phyloP scores from a whole-genome alignment of 2,329 filamentous ascomycete genomes.

The Alternaria angustiovoidea region DNA sequence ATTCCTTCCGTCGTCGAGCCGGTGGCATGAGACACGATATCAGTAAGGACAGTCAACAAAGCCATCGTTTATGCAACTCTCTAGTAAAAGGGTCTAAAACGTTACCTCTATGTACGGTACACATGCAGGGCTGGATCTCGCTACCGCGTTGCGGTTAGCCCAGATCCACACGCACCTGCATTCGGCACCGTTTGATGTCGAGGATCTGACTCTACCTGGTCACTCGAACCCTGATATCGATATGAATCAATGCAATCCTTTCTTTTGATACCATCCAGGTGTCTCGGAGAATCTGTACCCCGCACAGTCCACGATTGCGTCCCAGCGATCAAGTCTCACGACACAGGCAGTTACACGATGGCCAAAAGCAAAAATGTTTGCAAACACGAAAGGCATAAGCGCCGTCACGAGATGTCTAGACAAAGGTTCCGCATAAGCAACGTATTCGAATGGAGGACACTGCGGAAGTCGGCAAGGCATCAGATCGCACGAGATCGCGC shows the following conservation, averaged over 20 bases:
- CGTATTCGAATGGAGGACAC: conserved; percentile 2
- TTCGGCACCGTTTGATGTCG: neutral
- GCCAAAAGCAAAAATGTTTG: neutral
- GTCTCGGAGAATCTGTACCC: neutral
- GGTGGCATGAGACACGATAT: neutral
- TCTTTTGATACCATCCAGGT: neutral
- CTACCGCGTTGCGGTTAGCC: neutral
- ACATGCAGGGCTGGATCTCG: neutral
- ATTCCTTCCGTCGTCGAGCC: neutral
- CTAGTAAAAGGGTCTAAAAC: neutral
- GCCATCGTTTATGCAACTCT: neutral
- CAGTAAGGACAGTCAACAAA: neutral
- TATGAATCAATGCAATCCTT: too few relatives aligned
- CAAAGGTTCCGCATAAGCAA: neutral
- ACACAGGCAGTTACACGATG: neutral
- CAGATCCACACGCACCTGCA: neutral
- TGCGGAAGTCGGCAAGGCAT: neutral
- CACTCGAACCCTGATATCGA: neutral
- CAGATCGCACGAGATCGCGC: conserved; percentile 1
- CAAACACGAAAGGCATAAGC: neutral
- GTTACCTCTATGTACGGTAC: neutral
- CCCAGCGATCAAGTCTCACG: neutral
- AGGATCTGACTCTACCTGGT: neutral
- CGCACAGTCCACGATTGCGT: neutral
- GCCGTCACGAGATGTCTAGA: neutral